phyloP scores from a whole-genome alignment of 1,139 yeast genomes.

The Geotrichum bryndzae region DNA sequence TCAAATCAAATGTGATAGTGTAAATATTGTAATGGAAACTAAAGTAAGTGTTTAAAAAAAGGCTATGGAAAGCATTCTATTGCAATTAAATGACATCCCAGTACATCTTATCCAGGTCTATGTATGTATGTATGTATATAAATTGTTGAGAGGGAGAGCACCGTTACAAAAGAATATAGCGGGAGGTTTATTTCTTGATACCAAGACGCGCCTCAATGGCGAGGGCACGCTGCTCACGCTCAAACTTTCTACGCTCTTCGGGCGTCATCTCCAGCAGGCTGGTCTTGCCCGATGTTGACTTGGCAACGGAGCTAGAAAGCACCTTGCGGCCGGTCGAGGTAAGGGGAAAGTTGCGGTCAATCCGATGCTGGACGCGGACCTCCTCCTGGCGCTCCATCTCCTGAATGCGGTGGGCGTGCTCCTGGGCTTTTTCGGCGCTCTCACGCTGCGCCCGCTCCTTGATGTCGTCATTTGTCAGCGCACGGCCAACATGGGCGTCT shows the following conservation, averaged over 20 bases:
- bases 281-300: conserved; percentile 22
- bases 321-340: conserved; percentile 24
- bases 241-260: conserved; percentile 40
- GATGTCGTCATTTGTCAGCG: conserved; percentile 60
- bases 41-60: neutral
- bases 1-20: neutral
- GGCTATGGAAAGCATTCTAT: neutral
- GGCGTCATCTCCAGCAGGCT: conserved; percentile 27
- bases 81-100: neutral
- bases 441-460: conserved; percentile 41
- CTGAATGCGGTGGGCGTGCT: conserved; percentile 38
- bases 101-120: too few relatives aligned
- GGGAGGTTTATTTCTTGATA: conserved; percentile 26
- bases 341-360: conserved; percentile 9
- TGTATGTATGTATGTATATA: neutral
- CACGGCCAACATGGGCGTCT: conserved; percentile 58
- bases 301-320: conserved; percentile 28
- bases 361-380: conserved; percentile 18
- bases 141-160: too few relatives aligned
- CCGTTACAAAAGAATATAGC: neutral
- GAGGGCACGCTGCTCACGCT: conserved; percentile 92
- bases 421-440: conserved; percentile 36
- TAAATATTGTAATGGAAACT: neutral
- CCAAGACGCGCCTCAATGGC: conserved; percentile 88
- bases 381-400: conserved; percentile 30